Evolutionary conservation across 2,329 filamentous ascomycete species (phyloP).

Genomic region (Calonectria pteridis): DNA sequence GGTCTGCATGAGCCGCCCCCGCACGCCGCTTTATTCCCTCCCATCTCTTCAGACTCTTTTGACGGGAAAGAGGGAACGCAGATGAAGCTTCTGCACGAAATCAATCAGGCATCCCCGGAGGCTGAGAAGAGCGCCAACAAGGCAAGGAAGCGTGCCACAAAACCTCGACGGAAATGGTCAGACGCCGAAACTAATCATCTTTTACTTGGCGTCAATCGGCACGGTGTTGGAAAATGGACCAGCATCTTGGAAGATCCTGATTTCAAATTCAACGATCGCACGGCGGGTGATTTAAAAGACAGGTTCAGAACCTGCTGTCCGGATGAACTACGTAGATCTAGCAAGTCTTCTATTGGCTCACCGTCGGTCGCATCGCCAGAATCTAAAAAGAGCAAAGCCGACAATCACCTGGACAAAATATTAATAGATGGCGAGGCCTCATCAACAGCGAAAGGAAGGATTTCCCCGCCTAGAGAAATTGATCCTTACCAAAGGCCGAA

Average conservation of each 20-base stretch:
- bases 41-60: constrained; percentile 70
- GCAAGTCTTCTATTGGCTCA: constrained; percentile 43
- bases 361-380: constrained; percentile 40
- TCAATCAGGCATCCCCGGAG: constrained; percentile 51
- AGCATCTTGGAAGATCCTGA: constrained; percentile 71
- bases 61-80: constrained; percentile 61
- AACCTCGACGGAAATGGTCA: constrained; percentile 73
- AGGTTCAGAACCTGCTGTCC: constrained; percentile 76
- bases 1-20: constrained; percentile 73
- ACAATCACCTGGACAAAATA: constrained; percentile 67
- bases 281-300: constrained; percentile 74
- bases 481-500: constrained; percentile 57
- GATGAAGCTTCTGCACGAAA: constrained; percentile 58
- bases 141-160: constrained; percentile 66
- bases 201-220: constrained; percentile 70
- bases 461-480: constrained; percentile 42
- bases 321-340: constrained; percentile 66
- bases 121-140: constrained; percentile 53
- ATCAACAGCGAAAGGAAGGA: constrained; percentile 44
- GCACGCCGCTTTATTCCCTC: constrained; percentile 72
- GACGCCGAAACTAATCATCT: constrained; percentile 75
- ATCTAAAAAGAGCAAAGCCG: constrained; percentile 58
- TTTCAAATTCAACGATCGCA: constrained; percentile 72
- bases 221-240: constrained; percentile 76
- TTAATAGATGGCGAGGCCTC: constrained; percentile 60